Conservation (phyloP, 805 yeast species). For the Wickerhamomyces alni region DNA sequence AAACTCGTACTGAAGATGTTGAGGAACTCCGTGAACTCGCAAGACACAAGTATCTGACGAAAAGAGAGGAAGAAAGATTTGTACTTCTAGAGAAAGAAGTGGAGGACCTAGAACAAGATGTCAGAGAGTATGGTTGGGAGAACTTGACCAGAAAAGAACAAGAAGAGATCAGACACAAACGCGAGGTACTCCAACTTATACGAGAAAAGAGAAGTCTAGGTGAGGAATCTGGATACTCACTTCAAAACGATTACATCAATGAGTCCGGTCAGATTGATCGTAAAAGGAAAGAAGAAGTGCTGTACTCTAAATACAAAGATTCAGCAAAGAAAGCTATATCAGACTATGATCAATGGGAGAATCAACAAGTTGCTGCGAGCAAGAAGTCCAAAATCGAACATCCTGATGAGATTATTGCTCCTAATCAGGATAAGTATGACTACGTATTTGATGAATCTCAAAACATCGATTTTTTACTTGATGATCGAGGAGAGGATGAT, state of each 20-base stretch:
- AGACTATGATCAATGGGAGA: constrained; percentile 20
- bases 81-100: constrained; percentile 41
- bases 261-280: constrained; percentile 47
- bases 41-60: constrained; percentile 40
- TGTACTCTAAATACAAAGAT: constrained; percentile 37
- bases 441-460: constrained; percentile 71
- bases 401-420: constrained; percentile 36
- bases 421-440: constrained; percentile 51
- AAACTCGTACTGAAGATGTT: constrained; percentile 15
- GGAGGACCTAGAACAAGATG: constrained; percentile 41
- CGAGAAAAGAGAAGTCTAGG: constrained; percentile 30
- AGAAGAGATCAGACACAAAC: constrained; percentile 44
- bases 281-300: constrained; percentile 45
- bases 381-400: constrained; percentile 22
- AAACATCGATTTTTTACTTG: constrained; percentile 45
- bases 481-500: constrained; percentile 19
- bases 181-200: constrained; percentile 40
- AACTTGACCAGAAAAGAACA: constrained; percentile 42
- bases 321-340: constrained; percentile 25
- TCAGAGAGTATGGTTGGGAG: constrained; percentile 48
- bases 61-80: constrained; percentile 43
- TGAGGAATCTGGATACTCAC: constrained; percentile 33
- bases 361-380: constrained; percentile 10
- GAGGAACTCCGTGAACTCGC: constrained; percentile 39
- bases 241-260: constrained; percentile 55